phyloP scores from a whole-genome alignment of 371 early-diverging fungal species.

The Synchytrium microbalum region DNA sequence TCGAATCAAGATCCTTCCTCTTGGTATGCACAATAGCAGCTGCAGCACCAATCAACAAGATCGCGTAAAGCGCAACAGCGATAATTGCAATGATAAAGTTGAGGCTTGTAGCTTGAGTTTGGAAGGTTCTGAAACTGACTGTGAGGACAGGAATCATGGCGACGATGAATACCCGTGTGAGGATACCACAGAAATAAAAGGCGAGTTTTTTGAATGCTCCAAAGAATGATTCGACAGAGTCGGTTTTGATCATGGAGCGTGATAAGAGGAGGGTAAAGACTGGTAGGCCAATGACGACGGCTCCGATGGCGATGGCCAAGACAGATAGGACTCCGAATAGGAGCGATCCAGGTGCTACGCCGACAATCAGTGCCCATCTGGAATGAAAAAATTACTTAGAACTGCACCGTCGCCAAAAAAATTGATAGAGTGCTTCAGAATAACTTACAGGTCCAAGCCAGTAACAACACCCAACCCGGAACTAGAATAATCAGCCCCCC shows the following conservation, averaged over 20 bases:
- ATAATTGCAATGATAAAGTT: neutral
- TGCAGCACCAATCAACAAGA: neutral
- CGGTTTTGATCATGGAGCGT: neutral
- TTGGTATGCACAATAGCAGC: neutral
- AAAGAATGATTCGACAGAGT: neutral
- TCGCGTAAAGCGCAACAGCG: neutral
- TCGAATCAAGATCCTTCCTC: neutral
- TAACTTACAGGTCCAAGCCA: neutral
- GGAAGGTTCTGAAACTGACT: neutral
- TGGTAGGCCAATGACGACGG: neutral
- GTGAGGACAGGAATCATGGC: neutral
- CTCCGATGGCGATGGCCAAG: neutral
- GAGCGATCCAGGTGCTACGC: neutral
- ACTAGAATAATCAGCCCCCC: neutral
- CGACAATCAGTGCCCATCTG: neutral
- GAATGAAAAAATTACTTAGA: too few species aligned
- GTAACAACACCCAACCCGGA: too few species aligned
- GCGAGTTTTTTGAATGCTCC: neutral
- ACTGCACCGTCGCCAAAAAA: too few species aligned
- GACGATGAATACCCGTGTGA: neutral
- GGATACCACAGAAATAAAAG: neutral
- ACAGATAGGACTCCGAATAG: neutral
- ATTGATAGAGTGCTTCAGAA: too few species aligned
- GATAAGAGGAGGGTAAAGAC: neutral
- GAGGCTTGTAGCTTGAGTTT: neutral